Conservation (phyloP, 305 asterid species). For the Rubia tinctorum region DNA sequence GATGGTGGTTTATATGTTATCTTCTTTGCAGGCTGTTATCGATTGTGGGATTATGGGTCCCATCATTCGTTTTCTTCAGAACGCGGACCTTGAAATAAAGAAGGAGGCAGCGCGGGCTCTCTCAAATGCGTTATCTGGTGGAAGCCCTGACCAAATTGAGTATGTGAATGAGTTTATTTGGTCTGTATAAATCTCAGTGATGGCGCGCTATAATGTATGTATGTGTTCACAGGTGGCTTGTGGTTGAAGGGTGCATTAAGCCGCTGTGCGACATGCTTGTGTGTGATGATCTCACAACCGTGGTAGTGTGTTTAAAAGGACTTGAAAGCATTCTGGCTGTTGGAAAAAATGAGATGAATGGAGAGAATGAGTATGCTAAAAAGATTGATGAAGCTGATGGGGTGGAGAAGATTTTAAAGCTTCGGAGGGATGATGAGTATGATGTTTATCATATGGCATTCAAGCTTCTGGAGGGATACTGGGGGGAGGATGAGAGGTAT, state of each 20-base stretch:
- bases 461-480: conserved; percentile 69
- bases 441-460: conserved; percentile 86
- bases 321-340: conserved; percentile 80
- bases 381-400: conserved; percentile 85
- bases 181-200: background rate
- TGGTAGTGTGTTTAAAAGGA: conserved; percentile 73
- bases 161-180: conserved; percentile 17
- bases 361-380: conserved; percentile 55
- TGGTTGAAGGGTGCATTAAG: conserved; percentile 60
- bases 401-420: conserved; percentile 72
- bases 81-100: conserved; percentile 83
- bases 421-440: conserved; percentile 75
- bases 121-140: conserved; percentile 93
- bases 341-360: conserved; percentile 60
- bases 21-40: conserved; percentile 54
- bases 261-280: conserved; percentile 77
- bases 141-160: conserved; percentile 85
- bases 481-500: conserved; percentile 57
- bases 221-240: conserved; percentile 53
- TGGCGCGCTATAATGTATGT: background rate
- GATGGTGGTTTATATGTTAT: background rate
- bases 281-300: conserved; percentile 84
- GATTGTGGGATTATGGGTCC: conserved; percentile 62
- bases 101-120: conserved; percentile 96
- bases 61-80: conserved; percentile 61